Evolutionary conservation across 1,284 basidiomycete genomes (phyloP).

Genomic region (Psilocybe mexicana): DNA sequence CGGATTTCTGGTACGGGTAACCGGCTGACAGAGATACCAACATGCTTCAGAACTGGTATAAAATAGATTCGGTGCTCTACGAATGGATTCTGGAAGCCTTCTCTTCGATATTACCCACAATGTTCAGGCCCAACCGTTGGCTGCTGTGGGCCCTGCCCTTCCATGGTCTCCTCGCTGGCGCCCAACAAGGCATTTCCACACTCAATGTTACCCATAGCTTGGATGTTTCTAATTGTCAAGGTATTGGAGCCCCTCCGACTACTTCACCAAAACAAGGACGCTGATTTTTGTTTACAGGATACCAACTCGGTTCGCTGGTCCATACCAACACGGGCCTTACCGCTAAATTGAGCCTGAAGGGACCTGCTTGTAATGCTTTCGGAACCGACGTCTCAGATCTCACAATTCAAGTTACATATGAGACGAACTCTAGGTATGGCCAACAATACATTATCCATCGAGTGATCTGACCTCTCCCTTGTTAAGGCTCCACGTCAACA

Average conservation of each 20-base stretch:
- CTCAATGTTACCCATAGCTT: conserved; percentile 3
- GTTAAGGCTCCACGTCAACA: conserved; percentile 71
- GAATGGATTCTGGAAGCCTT: not conserved
- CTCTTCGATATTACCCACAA: conserved; percentile 8
- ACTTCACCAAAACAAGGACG: too few species aligned
- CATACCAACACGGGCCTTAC: conserved; percentile 52
- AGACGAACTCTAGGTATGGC: conserved; percentile 52
- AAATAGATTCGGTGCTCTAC: conserved; percentile 4
- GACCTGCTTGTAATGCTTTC: conserved; percentile 70
- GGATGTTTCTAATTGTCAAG: conserved; percentile 18
- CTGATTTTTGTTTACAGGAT: conserved; percentile 40
- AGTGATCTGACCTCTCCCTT: not conserved
- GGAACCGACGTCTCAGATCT: conserved; percentile 66
- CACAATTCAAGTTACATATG: conserved; percentile 69
- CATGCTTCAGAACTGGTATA: conserved; percentile 8
- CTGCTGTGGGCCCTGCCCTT: conserved; percentile 4
- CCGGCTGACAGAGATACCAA: conserved; percentile 15
- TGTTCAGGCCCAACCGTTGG: conserved; percentile 10
- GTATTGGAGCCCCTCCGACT: conserved; percentile 12
- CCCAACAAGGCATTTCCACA: not conserved
- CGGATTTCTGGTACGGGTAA: conserved; percentile 10
- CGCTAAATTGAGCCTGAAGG: conserved; percentile 58
- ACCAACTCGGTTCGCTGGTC: conserved; percentile 46
- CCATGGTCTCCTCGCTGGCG: conserved; percentile 1
- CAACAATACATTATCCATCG: not conserved